Percentiles rank a stretch among this genome's conserved stretches.
Evolutionary conservation across 129 eudicot genomes (phyloP).

Genomic region (Artemisia annua): DNA sequence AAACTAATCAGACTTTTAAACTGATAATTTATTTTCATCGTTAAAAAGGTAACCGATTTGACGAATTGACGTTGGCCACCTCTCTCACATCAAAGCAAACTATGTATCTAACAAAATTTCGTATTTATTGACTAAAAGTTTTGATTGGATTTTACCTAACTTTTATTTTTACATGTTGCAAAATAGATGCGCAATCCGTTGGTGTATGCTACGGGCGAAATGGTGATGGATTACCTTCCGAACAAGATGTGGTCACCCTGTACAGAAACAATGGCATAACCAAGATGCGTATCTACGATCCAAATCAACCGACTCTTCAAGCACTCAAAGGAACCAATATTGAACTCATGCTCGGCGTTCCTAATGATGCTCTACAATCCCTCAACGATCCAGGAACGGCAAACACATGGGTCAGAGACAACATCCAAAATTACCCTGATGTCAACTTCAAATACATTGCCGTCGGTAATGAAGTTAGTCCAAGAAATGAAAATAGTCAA

Average conservation of each 20-base stretch:
- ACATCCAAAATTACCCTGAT: constrained; percentile 36
- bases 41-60: too few relatives aligned
- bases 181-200: constrained; percentile 41
- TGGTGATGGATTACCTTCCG: constrained; percentile 40
- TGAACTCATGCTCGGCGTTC: constrained; percentile 48
- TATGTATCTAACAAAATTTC: too few relatives aligned
- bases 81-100: too few relatives aligned
- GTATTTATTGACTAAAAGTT: too few relatives aligned
- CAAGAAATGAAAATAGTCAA: constrained; percentile 8
- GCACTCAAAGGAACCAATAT: constrained; percentile 57
- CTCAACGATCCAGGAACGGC: constrained; percentile 37
- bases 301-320: constrained; percentile 27
- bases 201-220: constrained; percentile 58
- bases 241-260: constrained; percentile 37
- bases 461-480: constrained; percentile 58
- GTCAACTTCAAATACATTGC: constrained; percentile 54
- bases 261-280: constrained; percentile 41
- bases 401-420: constrained; percentile 48
- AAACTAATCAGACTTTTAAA: too few relatives aligned
- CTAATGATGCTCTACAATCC: constrained; percentile 27
- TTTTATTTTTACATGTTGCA: too few relatives aligned
- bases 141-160: too few relatives aligned
- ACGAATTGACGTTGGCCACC: too few relatives aligned
- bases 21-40: too few relatives aligned
- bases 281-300: constrained; percentile 54